A percentile compares a stretch with the other conserved stretches of the same genome.
Conservation (phyloP, 2,329 filamentous ascomycete genomes). For the Bretziella fagacearum region DNA sequence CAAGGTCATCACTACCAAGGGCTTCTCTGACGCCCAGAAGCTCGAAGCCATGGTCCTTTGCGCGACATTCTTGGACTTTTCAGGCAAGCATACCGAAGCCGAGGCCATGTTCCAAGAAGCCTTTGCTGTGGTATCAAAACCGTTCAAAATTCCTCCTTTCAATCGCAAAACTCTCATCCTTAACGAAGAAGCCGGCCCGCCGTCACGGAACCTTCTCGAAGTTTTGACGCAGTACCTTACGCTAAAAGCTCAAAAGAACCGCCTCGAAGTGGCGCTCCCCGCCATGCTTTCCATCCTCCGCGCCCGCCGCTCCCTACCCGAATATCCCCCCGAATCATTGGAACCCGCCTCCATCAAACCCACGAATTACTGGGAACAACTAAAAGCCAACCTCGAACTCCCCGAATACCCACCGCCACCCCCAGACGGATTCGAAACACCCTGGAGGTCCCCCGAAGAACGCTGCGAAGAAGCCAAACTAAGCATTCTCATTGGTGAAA, state of each 20-base stretch:
- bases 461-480: slow-evolving; percentile 73
- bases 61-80: slow-evolving; percentile 71
- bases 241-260: slow-evolving; percentile 54
- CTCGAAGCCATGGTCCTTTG: slow-evolving; percentile 70
- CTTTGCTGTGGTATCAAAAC: slow-evolving; percentile 51
- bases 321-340: slow-evolving; percentile 19
- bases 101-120: slow-evolving; percentile 60
- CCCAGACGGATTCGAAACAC: slow-evolving; percentile 49
- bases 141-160: slow-evolving; percentile 27
- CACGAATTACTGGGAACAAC: neutral
- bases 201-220: slow-evolving; percentile 58
- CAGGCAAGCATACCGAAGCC: slow-evolving; percentile 46
- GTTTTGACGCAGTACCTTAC: slow-evolving; percentile 63
- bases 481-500: slow-evolving; percentile 85
- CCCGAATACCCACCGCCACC: slow-evolving; percentile 55
- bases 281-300: slow-evolving; percentile 74
- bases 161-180: slow-evolving; percentile 47
- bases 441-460: slow-evolving; percentile 45
- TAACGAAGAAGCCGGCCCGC: slow-evolving; percentile 37
- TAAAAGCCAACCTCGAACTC: slow-evolving; percentile 18
- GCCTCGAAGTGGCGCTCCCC: slow-evolving; percentile 54
- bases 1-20: slow-evolving; percentile 62
- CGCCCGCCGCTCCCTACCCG: slow-evolving; percentile 47
- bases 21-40: slow-evolving; percentile 62
- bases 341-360: neutral